A percentile compares a stretch with the other conserved stretches of the same genome.
Evolutionary conservation across 129 eudicot genomes (phyloP).

Genomic region (Lactuca sativa): DNA sequence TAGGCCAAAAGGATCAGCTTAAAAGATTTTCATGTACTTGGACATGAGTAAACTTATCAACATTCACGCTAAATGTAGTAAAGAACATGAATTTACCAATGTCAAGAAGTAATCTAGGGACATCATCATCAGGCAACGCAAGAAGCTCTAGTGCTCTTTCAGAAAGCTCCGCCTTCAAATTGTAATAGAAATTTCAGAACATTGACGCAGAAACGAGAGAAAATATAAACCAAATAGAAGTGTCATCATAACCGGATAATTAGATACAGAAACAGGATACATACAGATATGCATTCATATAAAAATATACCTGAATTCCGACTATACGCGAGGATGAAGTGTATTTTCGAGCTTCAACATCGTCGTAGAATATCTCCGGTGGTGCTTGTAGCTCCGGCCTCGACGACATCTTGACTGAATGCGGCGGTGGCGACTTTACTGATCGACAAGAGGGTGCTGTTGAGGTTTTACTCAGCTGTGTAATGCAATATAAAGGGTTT

Average conservation of each 20-base stretch:
- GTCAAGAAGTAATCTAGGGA: slow-evolving; percentile 86
- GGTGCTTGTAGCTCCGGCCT: slow-evolving; percentile 97
- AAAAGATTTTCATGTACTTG: too few species aligned
- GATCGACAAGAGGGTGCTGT: neutral
- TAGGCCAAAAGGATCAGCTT: too few species aligned
- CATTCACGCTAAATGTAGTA: neutral
- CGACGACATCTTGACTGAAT: slow-evolving; percentile 44
- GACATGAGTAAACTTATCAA: neutral
- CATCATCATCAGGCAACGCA: slow-evolving; percentile 88
- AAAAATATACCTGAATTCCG: slow-evolving; percentile 72
- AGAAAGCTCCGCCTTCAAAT: slow-evolving; percentile 69
- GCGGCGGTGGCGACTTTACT: slow-evolving; percentile 10
- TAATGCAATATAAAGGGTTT: slow-evolving; percentile 8
- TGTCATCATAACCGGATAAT: neutral
- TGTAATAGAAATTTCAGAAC: neutral
- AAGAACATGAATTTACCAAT: slow-evolving; percentile 47
- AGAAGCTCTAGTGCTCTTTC: slow-evolving; percentile 98
- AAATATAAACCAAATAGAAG: neutral
- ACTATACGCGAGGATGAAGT: slow-evolving; percentile 97
- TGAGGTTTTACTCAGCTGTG: slow-evolving; percentile 14
- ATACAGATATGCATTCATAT: neutral
- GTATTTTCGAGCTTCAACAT: slow-evolving; percentile 93
- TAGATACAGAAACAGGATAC: neutral
- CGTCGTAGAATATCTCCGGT: slow-evolving; percentile 94
- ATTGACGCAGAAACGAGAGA: neutral